A percentile compares a stretch with the other conserved stretches of the same genome.
Evolutionary conservation across 192 early-diverging fungal genomes (phyloP).

Genomic region (Backusella tuberculispora): DNA sequence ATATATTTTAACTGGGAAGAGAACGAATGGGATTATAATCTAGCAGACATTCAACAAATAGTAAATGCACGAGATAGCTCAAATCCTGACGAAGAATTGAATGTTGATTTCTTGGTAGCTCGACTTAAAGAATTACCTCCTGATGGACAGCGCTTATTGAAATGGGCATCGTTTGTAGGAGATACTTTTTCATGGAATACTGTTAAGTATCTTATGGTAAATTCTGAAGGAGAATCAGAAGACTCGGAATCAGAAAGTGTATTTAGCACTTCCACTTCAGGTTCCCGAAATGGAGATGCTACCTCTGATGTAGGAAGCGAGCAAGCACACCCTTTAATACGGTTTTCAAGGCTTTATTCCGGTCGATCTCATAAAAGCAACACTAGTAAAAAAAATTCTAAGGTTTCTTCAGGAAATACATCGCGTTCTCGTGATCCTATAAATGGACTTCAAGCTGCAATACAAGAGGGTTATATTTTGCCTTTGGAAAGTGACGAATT

Average conservation of each 20-base stretch:
- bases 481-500: slow-evolving; percentile 40
- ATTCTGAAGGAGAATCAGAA: slow-evolving; percentile 29
- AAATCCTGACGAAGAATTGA: slow-evolving; percentile 25
- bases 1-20: slow-evolving; percentile 43
- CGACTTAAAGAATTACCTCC: slow-evolving; percentile 29
- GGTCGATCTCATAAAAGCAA: not conserved
- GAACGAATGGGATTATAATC: slow-evolving; percentile 40
- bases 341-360: slow-evolving; percentile 3
- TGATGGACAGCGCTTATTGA: slow-evolving; percentile 36
- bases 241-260: slow-evolving; percentile 21
- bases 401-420: not conserved
- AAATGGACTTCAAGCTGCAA: slow-evolving; percentile 38
- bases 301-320: not conserved
- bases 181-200: slow-evolving; percentile 40
- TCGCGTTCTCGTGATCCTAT: slow-evolving; percentile 24
- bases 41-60: slow-evolving; percentile 25
- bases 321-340: not conserved
- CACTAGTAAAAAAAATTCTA: not conserved
- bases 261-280: not conserved
- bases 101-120: slow-evolving; percentile 27
- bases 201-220: slow-evolving; percentile 33
- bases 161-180: slow-evolving; percentile 43
- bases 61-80: slow-evolving; percentile 9
- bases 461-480: slow-evolving; percentile 40
- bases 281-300: not conserved